phyloP scores from a whole-genome alignment of 2,329 filamentous ascomycete species.

The Westerdykella ornata region DNA sequence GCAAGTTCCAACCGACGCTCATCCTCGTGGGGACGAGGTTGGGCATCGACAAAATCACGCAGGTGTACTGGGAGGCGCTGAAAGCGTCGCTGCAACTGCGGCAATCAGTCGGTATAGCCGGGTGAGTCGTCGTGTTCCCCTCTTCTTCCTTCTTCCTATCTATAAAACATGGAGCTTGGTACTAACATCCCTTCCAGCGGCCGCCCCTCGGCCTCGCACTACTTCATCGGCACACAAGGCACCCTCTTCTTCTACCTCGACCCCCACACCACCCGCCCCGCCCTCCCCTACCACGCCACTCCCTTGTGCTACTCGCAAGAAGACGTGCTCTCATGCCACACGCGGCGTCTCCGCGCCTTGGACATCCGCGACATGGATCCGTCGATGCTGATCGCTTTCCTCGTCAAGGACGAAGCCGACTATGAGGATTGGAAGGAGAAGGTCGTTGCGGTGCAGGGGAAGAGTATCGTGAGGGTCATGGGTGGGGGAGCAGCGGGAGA shows the following conservation, averaged over 20 bases:
- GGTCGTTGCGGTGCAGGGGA: conserved; percentile 64
- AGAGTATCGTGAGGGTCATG: conserved; percentile 78
- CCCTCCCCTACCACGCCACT: conserved; percentile 59
- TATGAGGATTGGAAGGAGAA: conserved; percentile 75
- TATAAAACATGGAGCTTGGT: conserved; percentile 2
- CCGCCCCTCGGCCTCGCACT: conserved; percentile 81
- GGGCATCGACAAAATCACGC: conserved; percentile 89
- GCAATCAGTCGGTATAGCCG: conserved; percentile 93
- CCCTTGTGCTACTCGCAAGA: conserved; percentile 57
- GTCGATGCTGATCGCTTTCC: conserved; percentile 92
- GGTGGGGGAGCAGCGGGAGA: conserved; percentile 75
- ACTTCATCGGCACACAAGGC: conserved; percentile 67
- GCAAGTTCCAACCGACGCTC: conserved; percentile 71
- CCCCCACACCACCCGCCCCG: conserved; percentile 76
- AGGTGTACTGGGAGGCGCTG: conserved; percentile 91
- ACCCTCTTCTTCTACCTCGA: conserved; percentile 89
- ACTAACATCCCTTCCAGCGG: conserved; percentile 51
- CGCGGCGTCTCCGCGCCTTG: conserved; percentile 71
- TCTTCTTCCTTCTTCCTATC: background rate
- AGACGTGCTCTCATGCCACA: conserved; percentile 81
- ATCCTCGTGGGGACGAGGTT: conserved; percentile 83
- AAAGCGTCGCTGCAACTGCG: conserved; percentile 76
- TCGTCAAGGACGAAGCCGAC: conserved; percentile 75
- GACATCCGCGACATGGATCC: conserved; percentile 93
- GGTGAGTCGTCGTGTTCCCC: conserved; percentile 49